Evolutionary conservation across 2,329 filamentous ascomycete genomes (phyloP).

Genomic region (Trichothecium sympodiale): DNA sequence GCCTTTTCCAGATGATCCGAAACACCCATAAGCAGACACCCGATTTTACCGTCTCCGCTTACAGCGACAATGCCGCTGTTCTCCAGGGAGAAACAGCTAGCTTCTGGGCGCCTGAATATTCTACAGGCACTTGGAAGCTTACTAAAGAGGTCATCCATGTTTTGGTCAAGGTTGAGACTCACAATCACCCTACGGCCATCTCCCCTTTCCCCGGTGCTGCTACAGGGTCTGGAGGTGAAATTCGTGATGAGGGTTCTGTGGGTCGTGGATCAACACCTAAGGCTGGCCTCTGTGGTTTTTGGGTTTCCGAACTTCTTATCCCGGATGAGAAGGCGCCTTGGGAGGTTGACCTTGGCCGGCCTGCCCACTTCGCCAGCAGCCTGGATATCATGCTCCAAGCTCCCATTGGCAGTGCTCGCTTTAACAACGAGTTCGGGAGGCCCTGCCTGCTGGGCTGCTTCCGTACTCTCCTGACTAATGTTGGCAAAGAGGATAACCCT

Average conservation of each 20-base stretch:
- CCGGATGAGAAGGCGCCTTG: conserved; percentile 74
- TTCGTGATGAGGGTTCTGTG: conserved; percentile 89
- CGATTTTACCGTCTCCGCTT: conserved; percentile 81
- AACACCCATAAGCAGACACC: conserved; percentile 84
- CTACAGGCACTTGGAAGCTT: conserved; percentile 78
- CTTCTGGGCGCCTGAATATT: conserved; percentile 78
- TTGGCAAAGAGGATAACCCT: conserved; percentile 32
- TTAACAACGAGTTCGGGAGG: conserved; percentile 96
- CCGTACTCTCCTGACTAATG: conserved; percentile 66
- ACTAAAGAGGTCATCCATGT: conserved; percentile 81
- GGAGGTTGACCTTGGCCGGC: conserved; percentile 85
- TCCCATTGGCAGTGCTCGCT: conserved; percentile 85
- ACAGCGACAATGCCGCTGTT: conserved; percentile 97
- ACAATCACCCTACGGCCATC: conserved; percentile 95
- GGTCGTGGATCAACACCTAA: conserved; percentile 88
- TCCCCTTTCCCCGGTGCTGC: conserved; percentile 88
- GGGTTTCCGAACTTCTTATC: conserved; percentile 87
- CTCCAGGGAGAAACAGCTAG: conserved; percentile 27
- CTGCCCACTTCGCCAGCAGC: conserved; percentile 83
- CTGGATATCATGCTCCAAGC: conserved; percentile 97
- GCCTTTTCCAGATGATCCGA: conserved; percentile 89
- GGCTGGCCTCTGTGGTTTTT: conserved; percentile 84
- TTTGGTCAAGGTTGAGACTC: conserved; percentile 90
- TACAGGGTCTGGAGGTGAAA: conserved; percentile 90
- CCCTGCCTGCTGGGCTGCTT: conserved; percentile 86